Base-by-base conservation (phyloP, 129 eudicot genomes). In the Gnaphalium uliginosum region DNA sequence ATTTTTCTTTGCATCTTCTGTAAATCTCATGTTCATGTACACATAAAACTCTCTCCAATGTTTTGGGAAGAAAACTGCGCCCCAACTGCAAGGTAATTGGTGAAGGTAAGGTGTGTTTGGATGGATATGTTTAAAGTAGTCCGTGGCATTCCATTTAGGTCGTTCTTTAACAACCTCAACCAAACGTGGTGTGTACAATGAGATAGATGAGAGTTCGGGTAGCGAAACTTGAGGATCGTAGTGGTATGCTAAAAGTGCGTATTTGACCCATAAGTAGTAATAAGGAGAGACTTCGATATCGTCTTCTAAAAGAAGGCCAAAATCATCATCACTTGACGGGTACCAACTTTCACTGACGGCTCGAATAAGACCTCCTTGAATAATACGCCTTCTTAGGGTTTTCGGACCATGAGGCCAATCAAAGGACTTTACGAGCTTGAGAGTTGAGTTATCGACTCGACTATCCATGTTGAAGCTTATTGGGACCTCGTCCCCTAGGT, bases 101-200 rank as follows among this genome's bases (percentile, higher is more conserved):
- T 94, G 98, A 66, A 95, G 96, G 41, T 95, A 95, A 0, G 99
- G 99, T 26, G 96, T 95, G 92, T 95, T 91, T 81, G 97, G 99
- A 80, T 95, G 99, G 1, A 95, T 89, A 69, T 76, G 81, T 18
- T 85, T 89, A 78, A 95, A 95, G 86, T 73, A 89, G 22, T 91
- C 92, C 0, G 97, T 91, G 18, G 96, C 90, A n/a, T 95, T 91
- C 99, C 97, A 95, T 78, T 86, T 95, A 4, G 97, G 97, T 66
- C 99, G 62, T 67, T 91, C 97, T 77, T 95, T 95, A 17, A 91
- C 94, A 0, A 95, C 97, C 69, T 95, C 99, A 0, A 91, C 96
- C 73, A 94, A 68, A 26, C 96, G 84, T 0, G 97, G 99, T 0
- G 96, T 95, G 89, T 95, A 91, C 13, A 95, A 90, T 0, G 99